A percentile compares a stretch with the other conserved stretches of the same genome.
These are phyloP conservation scores for Wickerhamiella occidentalis DNA, from an alignment of 805 yeast genomes.

Conservation along the genomic window DNA sequence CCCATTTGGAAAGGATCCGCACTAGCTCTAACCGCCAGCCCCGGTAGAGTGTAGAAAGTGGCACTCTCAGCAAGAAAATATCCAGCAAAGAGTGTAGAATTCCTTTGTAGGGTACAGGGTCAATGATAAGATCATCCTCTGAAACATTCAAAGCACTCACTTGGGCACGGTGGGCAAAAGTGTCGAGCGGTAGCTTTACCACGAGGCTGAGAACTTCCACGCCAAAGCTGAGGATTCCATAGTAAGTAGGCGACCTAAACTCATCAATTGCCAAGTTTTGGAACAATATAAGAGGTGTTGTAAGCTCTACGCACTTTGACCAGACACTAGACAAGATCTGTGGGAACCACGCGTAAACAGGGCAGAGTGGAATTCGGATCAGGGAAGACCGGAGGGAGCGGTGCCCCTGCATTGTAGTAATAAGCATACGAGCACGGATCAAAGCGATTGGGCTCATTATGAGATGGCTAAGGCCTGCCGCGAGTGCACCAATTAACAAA, in stretches of 20 bases:
- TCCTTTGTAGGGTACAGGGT: constrained; percentile 45
- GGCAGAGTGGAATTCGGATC: constrained; percentile 22
- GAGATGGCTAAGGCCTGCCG: constrained; percentile 61
- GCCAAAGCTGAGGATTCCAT: constrained; percentile 44
- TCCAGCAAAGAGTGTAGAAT: constrained; percentile 43
- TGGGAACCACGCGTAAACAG: constrained; percentile 45
- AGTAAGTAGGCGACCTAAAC: constrained; percentile 48
- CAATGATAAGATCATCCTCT: constrained; percentile 38
- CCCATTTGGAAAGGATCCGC: constrained; percentile 75
- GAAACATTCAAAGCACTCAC: constrained; percentile 39
- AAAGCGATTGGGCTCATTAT: constrained; percentile 70
- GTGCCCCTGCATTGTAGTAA: constrained; percentile 31
- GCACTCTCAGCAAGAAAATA: constrained; percentile 33
- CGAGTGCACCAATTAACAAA: constrained; percentile 53
- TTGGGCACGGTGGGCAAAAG: constrained; percentile 74
- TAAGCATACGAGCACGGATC: constrained; percentile 63
- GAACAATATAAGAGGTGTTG: constrained; percentile 55
- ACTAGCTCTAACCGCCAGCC: constrained; percentile 88
- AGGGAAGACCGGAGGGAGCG: constrained; percentile 66
- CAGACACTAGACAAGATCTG: constrained; percentile 53
- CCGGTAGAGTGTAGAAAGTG: constrained; percentile 46
- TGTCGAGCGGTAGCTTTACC: constrained; percentile 76
- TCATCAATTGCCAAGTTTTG: constrained; percentile 54
- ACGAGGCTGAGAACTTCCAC: constrained; percentile 59
- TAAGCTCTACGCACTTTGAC: constrained; percentile 45